These are phyloP conservation scores for Stromatinia cepivora DNA, from an alignment of 2,329 filamentous ascomycete species.

Conservation along the genomic window DNA sequence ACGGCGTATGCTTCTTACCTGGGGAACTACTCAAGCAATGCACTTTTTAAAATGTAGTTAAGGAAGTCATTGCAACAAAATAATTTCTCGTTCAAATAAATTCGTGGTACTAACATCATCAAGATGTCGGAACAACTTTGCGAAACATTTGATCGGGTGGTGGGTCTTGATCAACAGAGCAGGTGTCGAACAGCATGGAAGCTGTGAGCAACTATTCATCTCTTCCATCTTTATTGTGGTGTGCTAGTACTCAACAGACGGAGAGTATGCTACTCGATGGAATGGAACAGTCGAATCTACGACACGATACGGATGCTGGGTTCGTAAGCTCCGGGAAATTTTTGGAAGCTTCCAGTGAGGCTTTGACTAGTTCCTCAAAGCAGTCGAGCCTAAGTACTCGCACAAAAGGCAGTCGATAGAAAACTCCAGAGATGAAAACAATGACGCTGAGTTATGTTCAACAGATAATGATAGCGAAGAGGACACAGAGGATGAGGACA, in stretches of 20 bases:
- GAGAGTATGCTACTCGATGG: neutral
- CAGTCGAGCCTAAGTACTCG: too few species aligned
- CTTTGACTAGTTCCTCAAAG: neutral
- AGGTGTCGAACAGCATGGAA: neutral
- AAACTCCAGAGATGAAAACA: neutral
- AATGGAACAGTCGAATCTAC: too few species aligned
- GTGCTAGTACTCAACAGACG: neutral
- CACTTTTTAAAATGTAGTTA: too few species aligned
- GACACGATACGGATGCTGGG: neutral
- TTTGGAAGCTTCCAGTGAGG: neutral
- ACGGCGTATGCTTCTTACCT: too few species aligned
- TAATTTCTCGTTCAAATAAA: too few species aligned
- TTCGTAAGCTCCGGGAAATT: rapidly evolving
- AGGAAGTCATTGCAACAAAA: too few species aligned
- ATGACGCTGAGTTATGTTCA: neutral
- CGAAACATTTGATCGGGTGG: too few species aligned
- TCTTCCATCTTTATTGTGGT: neutral
- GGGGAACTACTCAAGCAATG: too few species aligned
- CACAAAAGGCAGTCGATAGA: too few species aligned
- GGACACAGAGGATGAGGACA: neutral
- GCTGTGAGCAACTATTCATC: neutral
- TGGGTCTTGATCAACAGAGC: neutral
- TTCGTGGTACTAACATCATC: too few species aligned
- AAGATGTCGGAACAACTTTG: too few species aligned
- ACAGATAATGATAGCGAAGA: neutral